Conservation (phyloP, 352 stramenopile species). For the Phytopythium mirpurense region DNA sequence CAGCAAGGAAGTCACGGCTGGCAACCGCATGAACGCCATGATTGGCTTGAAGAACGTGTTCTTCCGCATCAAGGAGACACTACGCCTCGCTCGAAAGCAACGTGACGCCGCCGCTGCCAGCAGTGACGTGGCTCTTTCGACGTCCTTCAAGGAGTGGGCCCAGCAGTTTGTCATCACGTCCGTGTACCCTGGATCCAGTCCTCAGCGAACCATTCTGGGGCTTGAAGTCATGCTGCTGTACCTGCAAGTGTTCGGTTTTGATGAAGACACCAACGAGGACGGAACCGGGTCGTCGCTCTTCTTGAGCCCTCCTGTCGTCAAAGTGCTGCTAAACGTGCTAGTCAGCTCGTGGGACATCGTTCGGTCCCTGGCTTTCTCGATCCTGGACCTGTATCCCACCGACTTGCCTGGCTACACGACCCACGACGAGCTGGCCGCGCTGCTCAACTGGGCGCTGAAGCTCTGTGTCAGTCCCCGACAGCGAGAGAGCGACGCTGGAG, state of each 20-base stretch:
- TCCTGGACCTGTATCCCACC: conserved; percentile 64
- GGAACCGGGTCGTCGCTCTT: conserved; percentile 17
- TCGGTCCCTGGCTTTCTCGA: conserved; percentile 55
- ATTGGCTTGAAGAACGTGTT: conserved; percentile 75
- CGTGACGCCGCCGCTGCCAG: neutral
- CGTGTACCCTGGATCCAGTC: conserved; percentile 58
- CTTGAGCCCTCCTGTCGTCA: conserved; percentile 58
- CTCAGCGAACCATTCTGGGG: conserved; percentile 64
- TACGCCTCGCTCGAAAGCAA: conserved; percentile 45
- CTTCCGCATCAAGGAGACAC: conserved; percentile 64
- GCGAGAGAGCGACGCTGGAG: conserved; percentile 82
- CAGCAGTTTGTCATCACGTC: conserved; percentile 60
- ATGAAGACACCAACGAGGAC: conserved; percentile 3
- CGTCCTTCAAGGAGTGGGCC: conserved; percentile 55
- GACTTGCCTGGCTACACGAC: conserved; percentile 58
- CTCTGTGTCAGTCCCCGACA: conserved; percentile 71
- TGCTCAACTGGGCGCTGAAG: conserved; percentile 67
- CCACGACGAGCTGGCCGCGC: conserved; percentile 23
- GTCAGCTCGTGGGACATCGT: conserved; percentile 79
- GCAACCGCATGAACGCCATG: conserved; percentile 64
- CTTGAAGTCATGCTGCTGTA: conserved; percentile 70
- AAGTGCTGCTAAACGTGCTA: conserved; percentile 69
- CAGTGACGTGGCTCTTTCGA: conserved; percentile 12
- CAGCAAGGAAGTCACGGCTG: conserved; percentile 63
- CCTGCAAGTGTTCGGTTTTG: conserved; percentile 64